Conservation (phyloP, 495 filamentous ascomycete species). For the Cryomyces minteri region DNA sequence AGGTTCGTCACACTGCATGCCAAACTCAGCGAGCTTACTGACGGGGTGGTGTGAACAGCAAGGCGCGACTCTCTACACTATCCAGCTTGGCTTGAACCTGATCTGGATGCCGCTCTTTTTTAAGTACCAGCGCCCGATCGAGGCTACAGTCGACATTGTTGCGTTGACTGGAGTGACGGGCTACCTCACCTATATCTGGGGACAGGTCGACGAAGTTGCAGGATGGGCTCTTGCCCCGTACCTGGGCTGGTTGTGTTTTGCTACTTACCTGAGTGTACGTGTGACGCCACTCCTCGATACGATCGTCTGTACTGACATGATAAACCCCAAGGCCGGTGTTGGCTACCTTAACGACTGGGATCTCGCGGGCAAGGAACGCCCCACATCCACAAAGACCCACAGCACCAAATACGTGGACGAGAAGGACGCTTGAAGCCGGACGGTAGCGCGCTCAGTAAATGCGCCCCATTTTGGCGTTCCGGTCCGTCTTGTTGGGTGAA, state of each 20-base stretch:
- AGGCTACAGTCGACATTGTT: slow-evolving; percentile 59
- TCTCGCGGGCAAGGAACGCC: slow-evolving; percentile 26
- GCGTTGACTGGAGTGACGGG: slow-evolving; percentile 48
- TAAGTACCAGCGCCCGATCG: slow-evolving; percentile 42
- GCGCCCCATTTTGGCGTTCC: too few relatives aligned
- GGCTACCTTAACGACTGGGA: slow-evolving; percentile 67
- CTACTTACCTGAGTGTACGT: slow-evolving; percentile 50
- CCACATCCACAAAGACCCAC: slow-evolving; percentile 9
- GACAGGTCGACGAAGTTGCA: slow-evolving; percentile 47
- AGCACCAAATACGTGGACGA: slow-evolving; percentile 25
- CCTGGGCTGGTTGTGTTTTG: slow-evolving; percentile 65
- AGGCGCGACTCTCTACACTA: slow-evolving; percentile 59
- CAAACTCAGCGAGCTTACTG: neutral
- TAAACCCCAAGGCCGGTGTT: slow-evolving; percentile 28
- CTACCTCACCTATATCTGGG: slow-evolving; percentile 57
- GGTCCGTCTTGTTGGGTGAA: too few relatives aligned
- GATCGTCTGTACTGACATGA: slow-evolving; percentile 1
- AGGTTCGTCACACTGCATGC: slow-evolving; percentile 12
- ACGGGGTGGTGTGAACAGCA: slow-evolving; percentile 19
- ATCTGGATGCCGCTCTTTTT: slow-evolving; percentile 95
- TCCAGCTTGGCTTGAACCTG: slow-evolving; percentile 69
- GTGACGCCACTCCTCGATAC: neutral
- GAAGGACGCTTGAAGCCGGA: slow-evolving; percentile 5
- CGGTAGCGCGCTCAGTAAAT: too few relatives aligned
- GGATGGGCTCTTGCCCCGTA: slow-evolving; percentile 66